Evolutionary conservation across 768 basidiomycete species (phyloP), one percentile per base, ranked within the genome.

Genomic region (Russula ochroleuca): DNA sequence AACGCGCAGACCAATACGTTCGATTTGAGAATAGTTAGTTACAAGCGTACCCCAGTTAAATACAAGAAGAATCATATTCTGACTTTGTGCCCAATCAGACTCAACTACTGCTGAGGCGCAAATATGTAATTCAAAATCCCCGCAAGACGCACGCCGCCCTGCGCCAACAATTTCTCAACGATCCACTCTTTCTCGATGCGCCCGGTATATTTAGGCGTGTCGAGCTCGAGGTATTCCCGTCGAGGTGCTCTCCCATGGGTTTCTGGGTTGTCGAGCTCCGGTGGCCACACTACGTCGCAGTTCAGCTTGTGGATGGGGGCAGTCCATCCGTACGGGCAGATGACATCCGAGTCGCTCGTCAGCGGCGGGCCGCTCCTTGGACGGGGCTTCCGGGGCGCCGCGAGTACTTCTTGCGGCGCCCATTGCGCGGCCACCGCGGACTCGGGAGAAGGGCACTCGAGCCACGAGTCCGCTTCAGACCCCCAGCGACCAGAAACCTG

Each of bases 311-410:
- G 88, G 60, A 90, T 79, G 0, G 85, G 81, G 62, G 82, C 75
- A 0, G 87, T 83, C 94, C 94, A 97, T 50, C 81, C 77, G 69
- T 85, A 87, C 0, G 94, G 92, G 70, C 92, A 94, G 25, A 92
- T 73, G 2, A 75, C 70, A 13, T 75, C 79, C 69, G 87, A 84
- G 72, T 89, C 88, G 37, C 64, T 57, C 25, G 40, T 56, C 21
- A 10, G 31, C 40, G 61, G 59, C 5, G 68, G 61, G 45, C 50
- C 54, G 9, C 9, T n/a, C 25, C n/a, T 53, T 11, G 59, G 63
- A 45, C 68, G 28, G 2, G 13, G 45, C 40, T 13, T 52, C n/a
- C 53, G 37, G 13, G 53, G 38, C 23, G 23, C 37, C 14, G 23
- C 35, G 17, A 14, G n/a, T 9, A 47, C 23, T 19, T 25, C 21